A percentile compares a stretch with the other conserved stretches of the same genome.
Conservation (phyloP, 1,139 yeast genomes). For the Casaregolazyma suthepensis region DNA sequence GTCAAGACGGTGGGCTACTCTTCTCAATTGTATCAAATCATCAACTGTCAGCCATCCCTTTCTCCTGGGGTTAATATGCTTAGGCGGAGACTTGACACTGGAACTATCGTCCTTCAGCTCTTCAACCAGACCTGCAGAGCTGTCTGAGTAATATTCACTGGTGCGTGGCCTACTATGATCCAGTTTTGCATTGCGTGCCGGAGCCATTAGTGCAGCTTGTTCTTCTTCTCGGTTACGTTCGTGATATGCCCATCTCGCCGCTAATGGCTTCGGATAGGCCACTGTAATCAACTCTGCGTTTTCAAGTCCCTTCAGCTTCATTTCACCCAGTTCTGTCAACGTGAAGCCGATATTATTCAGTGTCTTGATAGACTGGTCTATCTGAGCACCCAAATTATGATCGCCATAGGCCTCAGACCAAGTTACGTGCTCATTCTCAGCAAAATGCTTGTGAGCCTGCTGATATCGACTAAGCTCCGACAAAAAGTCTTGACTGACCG, state of each 20-base stretch:
- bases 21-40: conserved; percentile 40
- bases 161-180: conserved; percentile 10
- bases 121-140: conserved; percentile 5
- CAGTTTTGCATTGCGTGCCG: background rate
- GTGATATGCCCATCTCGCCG: conserved; percentile 47
- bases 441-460: conserved; percentile 45
- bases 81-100: conserved; percentile 6
- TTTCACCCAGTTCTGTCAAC: conserved; percentile 74
- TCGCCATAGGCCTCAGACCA: conserved; percentile 56
- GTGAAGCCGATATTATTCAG: conserved; percentile 65
- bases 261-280: conserved; percentile 63
- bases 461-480: conserved; percentile 61
- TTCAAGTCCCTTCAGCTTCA: conserved; percentile 88
- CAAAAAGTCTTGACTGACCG: conserved; percentile 75
- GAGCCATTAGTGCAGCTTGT: conserved; percentile 6
- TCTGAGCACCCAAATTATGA: conserved; percentile 52
- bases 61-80: conserved; percentile 14
- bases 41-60: conserved; percentile 29
- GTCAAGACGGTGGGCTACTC: conserved; percentile 45
- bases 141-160: background rate
- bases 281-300: conserved; percentile 83
- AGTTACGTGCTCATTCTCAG: conserved; percentile 31
- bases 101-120: conserved; percentile 1
- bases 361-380: conserved; percentile 62
- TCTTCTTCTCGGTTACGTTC: conserved; percentile 28